Percentiles rank a stretch among this genome's conserved stretches.
These are phyloP conservation scores for Aspergillus bridgeri DNA, from an alignment of 495 filamentous ascomycete species.

Conservation along the genomic window DNA sequence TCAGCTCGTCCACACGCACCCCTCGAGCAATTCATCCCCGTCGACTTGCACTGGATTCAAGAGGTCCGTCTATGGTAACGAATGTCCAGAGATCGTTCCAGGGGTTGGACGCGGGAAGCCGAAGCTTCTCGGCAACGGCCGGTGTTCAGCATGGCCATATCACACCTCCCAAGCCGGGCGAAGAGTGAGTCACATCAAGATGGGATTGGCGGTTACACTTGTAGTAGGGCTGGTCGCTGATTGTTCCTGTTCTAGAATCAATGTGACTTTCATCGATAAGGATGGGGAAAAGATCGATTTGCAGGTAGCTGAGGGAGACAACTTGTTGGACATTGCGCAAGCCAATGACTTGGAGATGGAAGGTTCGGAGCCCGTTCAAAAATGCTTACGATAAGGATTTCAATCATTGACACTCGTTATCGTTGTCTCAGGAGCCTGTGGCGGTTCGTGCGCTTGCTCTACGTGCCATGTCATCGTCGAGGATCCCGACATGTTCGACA, in stretches of 20 bases:
- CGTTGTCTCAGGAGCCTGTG: conserved; percentile 67
- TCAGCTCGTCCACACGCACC: conserved; percentile 28
- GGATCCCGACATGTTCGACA: conserved; percentile 79
- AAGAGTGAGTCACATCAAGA: conserved; percentile 65
- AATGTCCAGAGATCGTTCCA: conserved; percentile 20
- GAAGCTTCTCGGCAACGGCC: conserved; percentile 65
- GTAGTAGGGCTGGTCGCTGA: not conserved
- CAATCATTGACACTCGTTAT: conserved; percentile 1
- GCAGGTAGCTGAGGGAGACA: conserved; percentile 80
- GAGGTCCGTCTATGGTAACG: not conserved
- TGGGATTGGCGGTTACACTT: not conserved
- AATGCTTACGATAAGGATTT: not conserved
- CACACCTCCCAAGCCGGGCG: conserved; percentile 81
- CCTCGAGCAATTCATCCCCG: conserved; percentile 16
- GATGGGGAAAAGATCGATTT: conserved; percentile 72
- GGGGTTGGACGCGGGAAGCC: conserved; percentile 31
- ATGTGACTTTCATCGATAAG: conserved; percentile 92
- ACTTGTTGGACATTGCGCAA: conserved; percentile 91
- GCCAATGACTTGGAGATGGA: conserved; percentile 97
- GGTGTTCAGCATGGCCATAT: conserved; percentile 69
- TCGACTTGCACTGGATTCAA: conserved; percentile 2
- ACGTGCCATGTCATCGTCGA: conserved; percentile 96
- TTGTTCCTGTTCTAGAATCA: conserved; percentile 53
- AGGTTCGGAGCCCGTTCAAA: conserved; percentile 44
- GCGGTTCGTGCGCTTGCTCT: conserved; percentile 92